phyloP scores from a whole-genome alignment of 2,329 filamentous ascomycete genomes.

The Ustilaginoidea virens region DNA sequence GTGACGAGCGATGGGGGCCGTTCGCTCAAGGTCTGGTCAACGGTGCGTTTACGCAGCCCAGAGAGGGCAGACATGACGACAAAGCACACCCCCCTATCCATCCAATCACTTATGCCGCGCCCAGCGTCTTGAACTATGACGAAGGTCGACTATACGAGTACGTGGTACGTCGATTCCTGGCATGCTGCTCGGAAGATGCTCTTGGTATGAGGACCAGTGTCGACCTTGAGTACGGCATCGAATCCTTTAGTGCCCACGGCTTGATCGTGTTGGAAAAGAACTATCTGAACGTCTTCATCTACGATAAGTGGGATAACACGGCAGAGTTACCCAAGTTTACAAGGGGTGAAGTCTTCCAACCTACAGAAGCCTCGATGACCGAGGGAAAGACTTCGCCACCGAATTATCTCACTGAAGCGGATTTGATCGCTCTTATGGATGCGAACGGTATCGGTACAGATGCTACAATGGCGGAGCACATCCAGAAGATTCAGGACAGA shows the following conservation, averaged over 20 bases:
- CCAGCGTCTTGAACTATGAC: constrained; percentile 44
- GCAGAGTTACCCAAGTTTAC: constrained; percentile 67
- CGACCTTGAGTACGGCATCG: constrained; percentile 69
- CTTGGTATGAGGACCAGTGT: constrained; percentile 75
- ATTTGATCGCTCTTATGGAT: constrained; percentile 93
- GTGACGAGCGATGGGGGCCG: constrained; percentile 59
- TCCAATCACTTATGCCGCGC: constrained; percentile 70
- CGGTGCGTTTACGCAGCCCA: constrained; percentile 66
- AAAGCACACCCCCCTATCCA: constrained; percentile 97
- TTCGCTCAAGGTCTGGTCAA: constrained; percentile 64
- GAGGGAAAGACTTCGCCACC: constrained; percentile 85
- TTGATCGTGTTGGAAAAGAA: constrained; percentile 77
- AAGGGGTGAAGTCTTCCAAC: constrained; percentile 69
- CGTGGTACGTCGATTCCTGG: constrained; percentile 77
- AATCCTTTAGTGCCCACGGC: constrained; percentile 69
- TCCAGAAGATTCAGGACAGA: constrained; percentile 83
- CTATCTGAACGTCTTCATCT: constrained; percentile 89
- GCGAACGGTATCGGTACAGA: constrained; percentile 97
- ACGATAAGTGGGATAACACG: constrained; percentile 91
- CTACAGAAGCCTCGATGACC: constrained; percentile 73
- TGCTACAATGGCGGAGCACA: constrained; percentile 98
- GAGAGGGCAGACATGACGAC: constrained; percentile 78
- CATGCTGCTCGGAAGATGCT: constrained; percentile 91
- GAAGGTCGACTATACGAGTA: constrained; percentile 84
- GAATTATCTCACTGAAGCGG: constrained; percentile 81